Base-by-base conservation (phyloP, 2,329 filamentous ascomycete genomes). In the Simplicillium aogashimaense region DNA sequence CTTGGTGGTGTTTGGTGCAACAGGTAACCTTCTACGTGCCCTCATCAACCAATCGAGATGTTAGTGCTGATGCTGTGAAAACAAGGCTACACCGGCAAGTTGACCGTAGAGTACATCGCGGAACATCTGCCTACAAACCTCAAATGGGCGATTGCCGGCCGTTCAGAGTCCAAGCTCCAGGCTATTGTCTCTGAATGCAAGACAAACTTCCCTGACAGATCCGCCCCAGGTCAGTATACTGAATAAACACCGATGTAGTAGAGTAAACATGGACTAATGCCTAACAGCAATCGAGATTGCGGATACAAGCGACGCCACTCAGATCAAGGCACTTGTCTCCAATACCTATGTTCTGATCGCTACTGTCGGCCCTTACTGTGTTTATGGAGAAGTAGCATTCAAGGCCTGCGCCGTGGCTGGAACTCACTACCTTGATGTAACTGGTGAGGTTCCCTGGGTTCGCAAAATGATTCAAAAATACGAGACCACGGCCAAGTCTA, bases 111-210 rank as follows among this genome's bases (percentile, higher is more conserved):
- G 57, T 78, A 92, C 59, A 82, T 95, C 52, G 71, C 78, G 39
- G 71, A 70, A 12, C 65, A 76, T 47, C 67, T 87, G 1, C 83
- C 88, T 0, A 86, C 83, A 14, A 76, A 86, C 56, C 60, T 94
- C 45, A 87, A 78, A 66, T 95, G 89, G 89, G 89, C 86, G 12
- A 69, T 95, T 41, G 86, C 87, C 35, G 89, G 89, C 25, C 83
- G 89, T 18, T 89, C 85, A n/a, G 66, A 72, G 37, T 65, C 70
- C 37, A 95, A 95, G 59, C 72, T 97, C 4, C 73, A 83, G 48
- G 63, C 65, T 32, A 61, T 95, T 10, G 76, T 79, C 7, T 66
- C 78, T 39, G 77, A 85, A 40, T 72, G 89, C 56, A 78, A 78
- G 51, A 56, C 64, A 42, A 53, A 83, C 43, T 84, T 84, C 55